Evolutionary conservation across 2,329 filamentous ascomycete genomes (phyloP).

Genomic region (Simplicillium aogashimaense): DNA sequence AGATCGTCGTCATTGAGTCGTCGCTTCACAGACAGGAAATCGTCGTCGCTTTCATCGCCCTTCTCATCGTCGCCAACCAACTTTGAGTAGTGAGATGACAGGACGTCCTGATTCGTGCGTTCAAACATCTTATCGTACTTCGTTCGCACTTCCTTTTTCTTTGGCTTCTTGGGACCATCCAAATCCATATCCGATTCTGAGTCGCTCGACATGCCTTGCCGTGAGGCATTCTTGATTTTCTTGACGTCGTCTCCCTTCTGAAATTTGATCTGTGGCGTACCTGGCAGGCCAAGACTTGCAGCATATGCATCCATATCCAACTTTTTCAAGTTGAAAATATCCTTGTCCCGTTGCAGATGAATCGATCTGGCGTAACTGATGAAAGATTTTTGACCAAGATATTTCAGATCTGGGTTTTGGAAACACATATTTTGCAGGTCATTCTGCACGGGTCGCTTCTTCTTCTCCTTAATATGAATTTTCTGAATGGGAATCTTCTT

Average conservation of each 20-base stretch:
- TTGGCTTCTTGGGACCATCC: constrained; percentile 25
- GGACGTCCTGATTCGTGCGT: constrained; percentile 85
- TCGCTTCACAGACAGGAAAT: constrained; percentile 85
- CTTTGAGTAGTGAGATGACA: constrained; percentile 89
- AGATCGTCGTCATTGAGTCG: constrained; percentile 65
- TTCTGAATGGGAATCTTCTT: constrained; percentile 84
- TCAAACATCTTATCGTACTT: constrained; percentile 99
- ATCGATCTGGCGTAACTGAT: constrained; percentile 80
- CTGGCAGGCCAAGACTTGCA: constrained; percentile 75
- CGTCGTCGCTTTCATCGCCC: constrained; percentile 54
- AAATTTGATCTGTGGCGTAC: constrained; percentile 88
- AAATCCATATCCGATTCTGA: constrained; percentile 48
- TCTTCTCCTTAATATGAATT: constrained; percentile 81
- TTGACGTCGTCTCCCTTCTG: constrained; percentile 84
- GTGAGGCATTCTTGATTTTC: constrained; percentile 74
- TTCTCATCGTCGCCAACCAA: constrained; percentile 51
- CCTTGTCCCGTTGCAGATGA: constrained; percentile 83
- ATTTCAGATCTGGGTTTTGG: constrained; percentile 87
- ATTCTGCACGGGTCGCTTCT: constrained; percentile 75
- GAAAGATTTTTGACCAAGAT: constrained; percentile 92
- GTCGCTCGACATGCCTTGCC: constrained; percentile 54
- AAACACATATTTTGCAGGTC: constrained; percentile 94
- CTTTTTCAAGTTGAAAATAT: constrained; percentile 75
- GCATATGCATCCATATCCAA: constrained; percentile 82
- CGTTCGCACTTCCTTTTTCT: constrained; percentile 62